Evolutionary conservation across 495 filamentous ascomycete genomes (phyloP), one percentile per base, ranked within the genome.

Genomic region (Tuber magnatum): DNA sequence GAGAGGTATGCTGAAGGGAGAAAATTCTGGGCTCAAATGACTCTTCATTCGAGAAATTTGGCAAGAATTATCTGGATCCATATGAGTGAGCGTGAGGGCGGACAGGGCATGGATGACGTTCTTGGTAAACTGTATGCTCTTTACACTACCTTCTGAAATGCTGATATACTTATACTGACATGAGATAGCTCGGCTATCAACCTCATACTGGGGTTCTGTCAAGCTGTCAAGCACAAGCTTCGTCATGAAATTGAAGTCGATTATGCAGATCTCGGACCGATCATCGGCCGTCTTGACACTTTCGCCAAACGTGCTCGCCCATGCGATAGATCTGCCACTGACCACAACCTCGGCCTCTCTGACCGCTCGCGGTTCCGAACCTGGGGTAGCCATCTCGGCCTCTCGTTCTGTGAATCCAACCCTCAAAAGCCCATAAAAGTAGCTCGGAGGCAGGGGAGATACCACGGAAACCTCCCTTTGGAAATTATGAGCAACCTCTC

Each of bases 171-270:
- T 81, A 75, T 61, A 83, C 68, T 61, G 41, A 51, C 68, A n/a
- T 41, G 35, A 12, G 69, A 44, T 77, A 89, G 89, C 65, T 90
- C 92, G 2, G 91, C 90, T 3, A 88, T 95, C 82, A 95, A 96
- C 83, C 88, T 97, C 56, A 87, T 95, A 75, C 87, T 93, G 28
- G 92, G 92, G 3, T 97, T 91, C 81, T 87, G 91, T 43, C 86
- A 92, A 12, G 83, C 93, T 0, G 86, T 94, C 71, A 96, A 94
- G 82, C 93, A 94, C 85, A 91, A 89, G 81, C 88, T 97, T n/a
- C 92, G 93, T 39, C 94, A 94, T 81, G 93, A 97, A 80, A 92
- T 93, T 0, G 93, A 92, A 83, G 88, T 91, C 35, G 89, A 90
- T 73, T 94, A 96, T 80, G 87, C 87, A 12, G 91, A 93, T 80